A percentile compares a stretch with the other conserved stretches of the same genome.
These are phyloP conservation scores for Monosporascus sp. DNA, from an alignment of 2,329 filamentous ascomycete species.

Conservation along the genomic window DNA sequence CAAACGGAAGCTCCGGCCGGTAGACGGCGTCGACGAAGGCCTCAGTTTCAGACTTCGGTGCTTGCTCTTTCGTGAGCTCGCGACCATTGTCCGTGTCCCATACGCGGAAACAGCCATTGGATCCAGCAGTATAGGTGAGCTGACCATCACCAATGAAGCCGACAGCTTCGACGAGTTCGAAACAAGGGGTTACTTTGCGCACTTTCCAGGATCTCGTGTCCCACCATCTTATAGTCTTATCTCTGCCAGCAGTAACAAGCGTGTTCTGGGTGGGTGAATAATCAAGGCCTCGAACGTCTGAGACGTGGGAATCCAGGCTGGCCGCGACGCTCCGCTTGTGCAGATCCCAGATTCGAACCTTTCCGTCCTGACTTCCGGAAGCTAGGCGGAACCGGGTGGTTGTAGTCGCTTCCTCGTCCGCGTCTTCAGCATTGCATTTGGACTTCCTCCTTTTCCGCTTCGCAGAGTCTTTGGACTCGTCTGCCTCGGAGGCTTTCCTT, in stretches of 20 bases:
- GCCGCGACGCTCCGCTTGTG: slow-evolving; percentile 74
- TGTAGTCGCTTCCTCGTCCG: slow-evolving; percentile 32
- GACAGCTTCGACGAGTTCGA: slow-evolving; percentile 79
- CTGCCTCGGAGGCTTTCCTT: slow-evolving; percentile 36
- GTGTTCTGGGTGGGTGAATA: slow-evolving; percentile 71
- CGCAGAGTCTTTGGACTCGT: slow-evolving; percentile 33
- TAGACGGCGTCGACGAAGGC: slow-evolving; percentile 69
- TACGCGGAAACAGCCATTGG: slow-evolving; percentile 73
- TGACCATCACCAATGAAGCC: slow-evolving; percentile 70
- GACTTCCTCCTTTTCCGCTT: slow-evolving; percentile 39
- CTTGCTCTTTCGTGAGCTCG: slow-evolving; percentile 73
- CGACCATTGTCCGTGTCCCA: slow-evolving; percentile 75
- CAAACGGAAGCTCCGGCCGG: slow-evolving; percentile 57
- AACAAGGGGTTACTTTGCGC: slow-evolving; percentile 71
- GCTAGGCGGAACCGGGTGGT: slow-evolving; percentile 68
- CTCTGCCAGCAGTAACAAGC: slow-evolving; percentile 78
- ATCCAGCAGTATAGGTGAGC: slow-evolving; percentile 77
- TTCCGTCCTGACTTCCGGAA: slow-evolving; percentile 90
- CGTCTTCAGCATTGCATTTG: slow-evolving; percentile 35
- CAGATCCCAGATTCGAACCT: slow-evolving; percentile 86
- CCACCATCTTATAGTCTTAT: slow-evolving; percentile 94
- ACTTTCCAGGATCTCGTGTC: slow-evolving; percentile 80
- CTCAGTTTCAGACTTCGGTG: slow-evolving; percentile 53
- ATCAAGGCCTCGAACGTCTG: slow-evolving; percentile 82
- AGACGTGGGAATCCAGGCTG: slow-evolving; percentile 85